phyloP scores from a whole-genome alignment of 1,139 yeast genomes.

The Protomyces gravidus region DNA sequence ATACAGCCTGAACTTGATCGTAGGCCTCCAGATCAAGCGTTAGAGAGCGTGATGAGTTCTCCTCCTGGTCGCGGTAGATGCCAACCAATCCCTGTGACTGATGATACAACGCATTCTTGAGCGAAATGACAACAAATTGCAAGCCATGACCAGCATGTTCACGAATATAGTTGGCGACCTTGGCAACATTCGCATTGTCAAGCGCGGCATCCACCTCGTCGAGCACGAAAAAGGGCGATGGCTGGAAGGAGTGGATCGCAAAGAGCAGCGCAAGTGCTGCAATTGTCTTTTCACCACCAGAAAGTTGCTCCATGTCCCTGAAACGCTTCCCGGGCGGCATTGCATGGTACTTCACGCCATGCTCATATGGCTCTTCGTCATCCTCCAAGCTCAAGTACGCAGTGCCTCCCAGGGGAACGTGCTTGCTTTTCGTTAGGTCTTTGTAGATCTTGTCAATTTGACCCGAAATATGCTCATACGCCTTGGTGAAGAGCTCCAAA shows the following conservation, averaged over 20 bases:
- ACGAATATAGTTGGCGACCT: conserved; percentile 77
- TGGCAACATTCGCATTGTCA: conserved; percentile 80
- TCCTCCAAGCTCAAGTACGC: conserved; percentile 76
- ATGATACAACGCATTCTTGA: conserved; percentile 82
- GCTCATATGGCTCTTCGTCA: conserved; percentile 80
- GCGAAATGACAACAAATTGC: conserved; percentile 89
- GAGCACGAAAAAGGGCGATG: conserved; percentile 90
- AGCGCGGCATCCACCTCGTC: conserved; percentile 98
- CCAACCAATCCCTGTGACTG: conserved; percentile 90
- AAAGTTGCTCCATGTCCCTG: conserved; percentile 83
- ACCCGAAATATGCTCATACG: conserved; percentile 69
- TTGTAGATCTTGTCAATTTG: conserved; percentile 78
- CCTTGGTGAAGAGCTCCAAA: conserved; percentile 58
- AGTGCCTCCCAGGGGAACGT: conserved; percentile 81
- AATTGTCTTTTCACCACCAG: conserved; percentile 96
- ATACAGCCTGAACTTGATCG: background rate
- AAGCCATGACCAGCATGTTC: conserved; percentile 71
- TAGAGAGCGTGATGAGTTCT: conserved; percentile 70
- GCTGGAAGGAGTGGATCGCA: conserved; percentile 85
- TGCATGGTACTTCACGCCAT: conserved; percentile 85
- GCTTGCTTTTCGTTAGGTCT: conserved; percentile 65
- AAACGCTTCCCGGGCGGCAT: conserved; percentile 96
- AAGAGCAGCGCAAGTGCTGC: conserved; percentile 91
- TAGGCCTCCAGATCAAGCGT: conserved; percentile 50
- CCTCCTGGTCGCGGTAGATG: conserved; percentile 77